Conservation (phyloP, 1,139 yeast genomes). For the Sugiyamaella sp. region DNA sequence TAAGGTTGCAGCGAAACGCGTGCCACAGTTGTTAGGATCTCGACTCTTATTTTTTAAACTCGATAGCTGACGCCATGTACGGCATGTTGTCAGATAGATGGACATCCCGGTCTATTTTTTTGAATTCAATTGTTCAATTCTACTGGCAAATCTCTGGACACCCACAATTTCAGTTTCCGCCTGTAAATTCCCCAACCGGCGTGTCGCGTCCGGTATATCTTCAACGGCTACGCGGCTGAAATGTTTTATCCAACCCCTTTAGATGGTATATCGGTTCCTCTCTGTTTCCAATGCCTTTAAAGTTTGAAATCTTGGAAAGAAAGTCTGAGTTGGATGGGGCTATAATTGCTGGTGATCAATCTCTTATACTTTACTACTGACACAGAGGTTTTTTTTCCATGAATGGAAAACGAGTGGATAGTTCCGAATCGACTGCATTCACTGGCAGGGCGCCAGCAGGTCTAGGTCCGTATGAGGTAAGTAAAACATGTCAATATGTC, state of each 20-base stretch:
- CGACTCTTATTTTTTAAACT: too few relatives aligned
- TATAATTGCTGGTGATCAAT: not conserved
- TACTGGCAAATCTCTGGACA: too few relatives aligned
- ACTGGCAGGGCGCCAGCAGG: not conserved
- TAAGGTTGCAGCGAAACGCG: too few relatives aligned
- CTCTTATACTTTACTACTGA: not conserved
- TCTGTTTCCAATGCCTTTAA: not conserved
- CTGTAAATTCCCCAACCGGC: too few relatives aligned
- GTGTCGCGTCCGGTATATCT: too few relatives aligned
- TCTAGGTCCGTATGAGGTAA: not conserved
- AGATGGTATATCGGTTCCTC: not conserved
- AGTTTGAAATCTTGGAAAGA: not conserved
- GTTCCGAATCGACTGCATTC: not conserved
- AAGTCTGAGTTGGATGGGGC: slow-evolving; percentile 1
- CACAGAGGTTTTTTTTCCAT: not conserved
- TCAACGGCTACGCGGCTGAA: too few relatives aligned
- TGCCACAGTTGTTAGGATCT: too few relatives aligned
- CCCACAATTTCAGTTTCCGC: too few relatives aligned
- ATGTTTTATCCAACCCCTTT: not conserved
- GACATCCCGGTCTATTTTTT: too few relatives aligned
- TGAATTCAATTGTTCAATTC: too few relatives aligned
- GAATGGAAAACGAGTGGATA: slow-evolving; percentile 1
- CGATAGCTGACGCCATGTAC: too few relatives aligned
- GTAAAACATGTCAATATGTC: not conserved
- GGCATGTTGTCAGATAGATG: too few relatives aligned